phyloP scores from a whole-genome alignment of 2,329 filamentous ascomycete species.

The Rhexocercosporidium sp. region DNA sequence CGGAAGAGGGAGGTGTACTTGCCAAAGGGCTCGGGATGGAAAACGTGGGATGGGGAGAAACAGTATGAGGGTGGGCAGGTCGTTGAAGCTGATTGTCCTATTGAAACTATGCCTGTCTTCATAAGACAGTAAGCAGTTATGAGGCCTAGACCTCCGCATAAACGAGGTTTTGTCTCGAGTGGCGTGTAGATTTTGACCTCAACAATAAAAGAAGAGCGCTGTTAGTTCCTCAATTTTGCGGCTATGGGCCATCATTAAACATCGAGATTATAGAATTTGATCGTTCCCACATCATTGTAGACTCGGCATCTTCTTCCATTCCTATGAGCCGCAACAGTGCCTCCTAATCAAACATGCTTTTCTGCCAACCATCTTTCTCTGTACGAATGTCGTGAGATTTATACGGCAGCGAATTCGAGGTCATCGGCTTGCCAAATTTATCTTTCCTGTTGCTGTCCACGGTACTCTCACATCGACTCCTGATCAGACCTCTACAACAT shows the following conservation, averaged over 20 bases:
- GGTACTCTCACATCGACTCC: neutral
- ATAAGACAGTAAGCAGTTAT: conserved; percentile 1
- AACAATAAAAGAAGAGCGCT: no score
- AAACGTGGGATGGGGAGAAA: conserved; percentile 43
- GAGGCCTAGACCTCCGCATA: neutral
- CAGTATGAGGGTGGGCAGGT: conserved; percentile 46
- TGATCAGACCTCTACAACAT: neutral
- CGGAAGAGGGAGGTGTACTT: conserved; percentile 56
- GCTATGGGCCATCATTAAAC: no score
- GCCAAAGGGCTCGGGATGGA: conserved; percentile 54
- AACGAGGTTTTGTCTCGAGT: neutral
- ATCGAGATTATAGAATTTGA: no score
- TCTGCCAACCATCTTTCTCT: no score
- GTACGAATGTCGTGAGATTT: no score
- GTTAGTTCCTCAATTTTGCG: no score
- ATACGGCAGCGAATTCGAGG: no score
- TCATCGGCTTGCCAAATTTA: neutral
- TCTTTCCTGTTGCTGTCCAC: neutral
- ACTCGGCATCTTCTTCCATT: no score
- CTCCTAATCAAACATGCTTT: no score
- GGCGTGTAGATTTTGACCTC: neutral
- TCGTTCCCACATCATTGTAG: no score
- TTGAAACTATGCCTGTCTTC: conserved; percentile 55
- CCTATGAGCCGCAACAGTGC: no score
- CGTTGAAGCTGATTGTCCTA: conserved; percentile 49